phyloP scores from a whole-genome alignment of 2,329 filamentous ascomycete species.

The Juglanconis juglandina region DNA sequence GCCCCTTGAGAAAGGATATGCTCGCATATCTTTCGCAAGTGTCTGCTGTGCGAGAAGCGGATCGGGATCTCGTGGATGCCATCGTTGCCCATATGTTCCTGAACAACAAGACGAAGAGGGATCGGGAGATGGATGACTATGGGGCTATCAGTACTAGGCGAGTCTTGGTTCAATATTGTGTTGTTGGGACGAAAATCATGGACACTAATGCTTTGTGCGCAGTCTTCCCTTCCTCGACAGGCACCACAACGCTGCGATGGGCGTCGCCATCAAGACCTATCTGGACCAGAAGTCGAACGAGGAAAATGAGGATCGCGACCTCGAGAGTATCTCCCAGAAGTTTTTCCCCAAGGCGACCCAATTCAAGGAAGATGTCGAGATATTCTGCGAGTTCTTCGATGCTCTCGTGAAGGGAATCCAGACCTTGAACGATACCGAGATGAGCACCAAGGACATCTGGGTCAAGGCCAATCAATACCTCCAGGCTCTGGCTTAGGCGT shows the following conservation, averaged over 20 bases:
- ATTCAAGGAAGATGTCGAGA: conserved; percentile 57
- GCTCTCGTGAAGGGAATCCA: conserved; percentile 57
- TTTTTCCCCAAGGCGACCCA: conserved; percentile 54
- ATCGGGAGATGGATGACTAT: conserved; percentile 54
- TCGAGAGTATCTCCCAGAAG: conserved; percentile 22
- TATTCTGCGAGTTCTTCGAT: conserved; percentile 56
- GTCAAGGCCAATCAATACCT: conserved; percentile 54
- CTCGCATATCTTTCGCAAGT: conserved; percentile 83
- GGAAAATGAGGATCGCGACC: conserved; percentile 23
- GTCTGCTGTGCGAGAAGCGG: conserved; percentile 70
- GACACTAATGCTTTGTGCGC: conserved; percentile 18
- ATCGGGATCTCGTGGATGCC: conserved; percentile 82
- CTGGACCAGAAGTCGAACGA: conserved; percentile 17
- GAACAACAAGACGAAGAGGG: conserved; percentile 71
- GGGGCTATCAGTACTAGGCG: conserved; percentile 70
- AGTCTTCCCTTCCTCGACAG: conserved; percentile 18
- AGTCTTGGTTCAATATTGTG: conserved; percentile 26
- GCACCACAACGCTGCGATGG: conserved; percentile 18
- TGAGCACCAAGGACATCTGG: conserved; percentile 53
- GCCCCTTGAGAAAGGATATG: conserved; percentile 85
- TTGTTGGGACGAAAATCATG: not conserved
- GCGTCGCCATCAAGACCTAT: conserved; percentile 17
- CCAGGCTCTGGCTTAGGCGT: conserved; percentile 30
- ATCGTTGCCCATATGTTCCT: conserved; percentile 77
- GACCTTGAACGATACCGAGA: conserved; percentile 45